Conservation (phyloP, 164 flowering plant genomes). For the Annona squamosa region DNA sequence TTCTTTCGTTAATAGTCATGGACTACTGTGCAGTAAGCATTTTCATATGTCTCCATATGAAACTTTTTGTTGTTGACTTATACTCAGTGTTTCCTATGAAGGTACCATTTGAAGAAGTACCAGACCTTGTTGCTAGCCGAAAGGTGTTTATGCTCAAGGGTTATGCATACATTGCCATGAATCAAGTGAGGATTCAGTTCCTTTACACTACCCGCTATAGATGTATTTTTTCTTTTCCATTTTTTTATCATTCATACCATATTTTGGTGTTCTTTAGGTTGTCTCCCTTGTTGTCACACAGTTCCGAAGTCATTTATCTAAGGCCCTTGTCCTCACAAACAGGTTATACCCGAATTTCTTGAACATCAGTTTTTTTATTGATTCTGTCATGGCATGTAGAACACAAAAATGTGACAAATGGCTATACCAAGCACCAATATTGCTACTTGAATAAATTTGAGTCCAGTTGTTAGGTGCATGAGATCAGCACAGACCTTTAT, state of each 20-base stretch:
- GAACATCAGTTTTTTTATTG: not conserved
- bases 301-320: constrained; percentile 72
- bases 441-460: too few relatives aligned
- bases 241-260: not conserved
- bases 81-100: constrained; percentile 20
- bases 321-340: constrained; percentile 80
- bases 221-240: not conserved
- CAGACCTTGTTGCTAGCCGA: constrained; percentile 83
- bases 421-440: not conserved
- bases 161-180: constrained; percentile 74
- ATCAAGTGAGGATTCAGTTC: constrained; percentile 46
- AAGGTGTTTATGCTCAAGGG: constrained; percentile 65
- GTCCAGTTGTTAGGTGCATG: too few relatives aligned
- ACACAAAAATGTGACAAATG: not conserved
- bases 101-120: constrained; percentile 97
- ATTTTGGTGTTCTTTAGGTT: constrained; percentile 32
- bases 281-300: constrained; percentile 71
- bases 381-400: not conserved
- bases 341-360: constrained; percentile 37
- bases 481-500: too few relatives aligned
- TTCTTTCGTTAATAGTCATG: not conserved
- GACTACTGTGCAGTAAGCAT: not conserved
- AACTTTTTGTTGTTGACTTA: not conserved
- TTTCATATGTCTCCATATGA: not conserved
- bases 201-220: not conserved